Base-by-base conservation (phyloP, 495 filamentous ascomycete species). In the Penicillium alfredii region DNA sequence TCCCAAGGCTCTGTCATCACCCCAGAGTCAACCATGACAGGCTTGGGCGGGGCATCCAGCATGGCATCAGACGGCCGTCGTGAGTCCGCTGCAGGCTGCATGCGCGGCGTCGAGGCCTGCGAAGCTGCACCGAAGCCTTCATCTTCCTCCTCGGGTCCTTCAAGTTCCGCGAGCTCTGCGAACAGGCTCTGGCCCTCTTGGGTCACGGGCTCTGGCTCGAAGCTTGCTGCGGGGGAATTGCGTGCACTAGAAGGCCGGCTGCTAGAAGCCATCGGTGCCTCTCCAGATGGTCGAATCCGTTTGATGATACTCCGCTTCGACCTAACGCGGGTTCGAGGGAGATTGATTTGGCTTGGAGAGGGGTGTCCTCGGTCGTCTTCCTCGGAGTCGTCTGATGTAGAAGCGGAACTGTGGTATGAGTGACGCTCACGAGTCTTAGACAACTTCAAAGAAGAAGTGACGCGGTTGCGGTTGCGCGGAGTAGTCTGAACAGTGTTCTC, bases 391-490 rank as follows among this genome's bases (percentile, higher is more conserved):
- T 71, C 80, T 15, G 86, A 89, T 4, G 84, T 89, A 7, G 90
- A 95, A 12, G 88, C 90, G 4, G 88, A 94, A 65, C 89, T 96
- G 44, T 82, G 72, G 52, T 82, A 85, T 4, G 88, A 89, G 30
- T 68, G 66, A 3, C 78, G 74, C 42, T 79, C 76, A 26, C 73
- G 68, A 29, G 68, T 43, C 53, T 73, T 77, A 21, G 53, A 45
- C 42, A 70, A 58, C 3, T 49, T 38, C 16, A 76, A 49, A 13
- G 68, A 60, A 3, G 69, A 64, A 29, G 64, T 49, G 18, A 61
- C 53, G 31, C 57, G n/a, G n/a, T n/a, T n/a, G n/a, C n/a, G 63
- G 41, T 57, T 58, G 17, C 71, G 67, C 18, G 62, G 61, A 17
- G 64, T 64, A 15, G 61, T 66, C 43, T 64, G 68, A 1, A 72